Conservation (phyloP, 495 filamentous ascomycete species). For the Pseudevernia furfuracea region DNA sequence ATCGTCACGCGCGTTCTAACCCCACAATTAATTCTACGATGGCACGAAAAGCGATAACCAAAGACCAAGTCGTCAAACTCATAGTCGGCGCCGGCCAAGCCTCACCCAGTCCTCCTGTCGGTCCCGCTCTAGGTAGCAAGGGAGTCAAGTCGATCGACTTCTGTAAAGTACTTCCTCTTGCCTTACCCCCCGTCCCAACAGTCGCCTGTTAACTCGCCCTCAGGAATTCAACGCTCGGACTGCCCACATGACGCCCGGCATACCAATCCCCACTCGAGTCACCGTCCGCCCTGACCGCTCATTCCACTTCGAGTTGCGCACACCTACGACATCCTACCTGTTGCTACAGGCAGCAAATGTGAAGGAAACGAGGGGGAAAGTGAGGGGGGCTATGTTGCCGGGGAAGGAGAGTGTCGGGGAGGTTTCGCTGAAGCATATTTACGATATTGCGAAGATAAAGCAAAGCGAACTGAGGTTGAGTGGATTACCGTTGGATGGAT, state of each 20-base stretch:
- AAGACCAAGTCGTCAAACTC: slow-evolving; percentile 89
- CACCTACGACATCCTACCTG: slow-evolving; percentile 82
- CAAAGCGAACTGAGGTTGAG: slow-evolving; percentile 72
- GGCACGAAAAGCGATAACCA: slow-evolving; percentile 65
- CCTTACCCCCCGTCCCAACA: not conserved
- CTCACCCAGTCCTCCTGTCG: slow-evolving; percentile 91
- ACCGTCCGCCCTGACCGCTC: slow-evolving; percentile 89
- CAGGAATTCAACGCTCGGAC: slow-evolving; percentile 98
- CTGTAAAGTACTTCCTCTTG: slow-evolving; percentile 67
- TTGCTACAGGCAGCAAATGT: slow-evolving; percentile 77
- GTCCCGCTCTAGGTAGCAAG: slow-evolving; percentile 92
- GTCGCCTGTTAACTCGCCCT: slow-evolving; percentile 11
- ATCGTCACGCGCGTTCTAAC: not conserved
- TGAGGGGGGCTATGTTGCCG: slow-evolving; percentile 69
- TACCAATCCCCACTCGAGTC: slow-evolving; percentile 81
- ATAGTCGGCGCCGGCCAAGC: slow-evolving; percentile 98
- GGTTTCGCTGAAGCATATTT: slow-evolving; percentile 90
- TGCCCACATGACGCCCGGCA: slow-evolving; percentile 70
- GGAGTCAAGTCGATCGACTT: slow-evolving; percentile 99
- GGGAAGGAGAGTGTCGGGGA: slow-evolving; percentile 73
- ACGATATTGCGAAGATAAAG: slow-evolving; percentile 98
- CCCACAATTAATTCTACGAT: slow-evolving; percentile 38
- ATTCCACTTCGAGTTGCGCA: slow-evolving; percentile 89
- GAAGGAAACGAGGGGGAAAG: slow-evolving; percentile 63
- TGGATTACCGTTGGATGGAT: slow-evolving; percentile 67